Evolutionary conservation across 2,329 filamentous ascomycete species (phyloP).

Genomic region (Neodidymelliopsis sp.): DNA sequence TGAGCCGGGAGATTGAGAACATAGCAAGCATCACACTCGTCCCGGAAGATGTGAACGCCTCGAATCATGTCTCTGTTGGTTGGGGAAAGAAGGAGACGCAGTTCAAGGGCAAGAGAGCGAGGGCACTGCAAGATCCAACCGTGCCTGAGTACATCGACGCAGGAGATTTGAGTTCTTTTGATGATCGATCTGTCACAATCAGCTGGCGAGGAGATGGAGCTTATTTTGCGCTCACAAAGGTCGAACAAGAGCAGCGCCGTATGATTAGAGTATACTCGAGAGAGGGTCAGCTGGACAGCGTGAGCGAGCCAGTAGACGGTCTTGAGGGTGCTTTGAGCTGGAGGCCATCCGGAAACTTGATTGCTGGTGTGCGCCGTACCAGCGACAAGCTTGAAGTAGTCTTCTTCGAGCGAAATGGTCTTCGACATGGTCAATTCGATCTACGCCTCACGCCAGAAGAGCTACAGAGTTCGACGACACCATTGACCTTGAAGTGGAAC

Average conservation of each 20-base stretch:
- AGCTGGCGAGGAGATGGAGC: conserved; percentile 96
- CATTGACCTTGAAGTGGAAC: conserved; percentile 83
- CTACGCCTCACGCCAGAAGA: conserved; percentile 71
- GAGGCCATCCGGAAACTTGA: conserved; percentile 88
- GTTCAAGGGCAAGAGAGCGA: conserved; percentile 90
- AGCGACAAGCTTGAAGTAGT: conserved; percentile 77
- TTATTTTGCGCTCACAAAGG: conserved; percentile 83
- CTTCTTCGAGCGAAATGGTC: conserved; percentile 97
- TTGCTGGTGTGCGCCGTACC: conserved; percentile 83
- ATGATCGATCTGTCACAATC: conserved; percentile 75
- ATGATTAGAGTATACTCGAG: conserved; percentile 89
- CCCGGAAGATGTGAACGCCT: conserved; percentile 80
- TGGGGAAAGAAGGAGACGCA: conserved; percentile 99
- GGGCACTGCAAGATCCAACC: conserved; percentile 88
- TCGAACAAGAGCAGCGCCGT: conserved; percentile 74
- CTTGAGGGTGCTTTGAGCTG: conserved; percentile 89
- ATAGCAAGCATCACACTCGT: conserved; percentile 77
- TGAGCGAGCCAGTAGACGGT: conserved; percentile 92
- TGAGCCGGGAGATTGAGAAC: conserved; percentile 90
- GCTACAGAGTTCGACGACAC: conserved; percentile 60
- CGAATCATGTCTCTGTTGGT: conserved; percentile 92
- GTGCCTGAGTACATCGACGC: conserved; percentile 92
- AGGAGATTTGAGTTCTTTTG: conserved; percentile 75
- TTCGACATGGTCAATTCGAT: conserved; percentile 94
- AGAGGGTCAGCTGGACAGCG: conserved; percentile 89